Evolutionary conservation across 495 filamentous ascomycete genomes (phyloP), one percentile per base, ranked within the genome.

Genomic region (Thermochaetoides thermophila): DNA sequence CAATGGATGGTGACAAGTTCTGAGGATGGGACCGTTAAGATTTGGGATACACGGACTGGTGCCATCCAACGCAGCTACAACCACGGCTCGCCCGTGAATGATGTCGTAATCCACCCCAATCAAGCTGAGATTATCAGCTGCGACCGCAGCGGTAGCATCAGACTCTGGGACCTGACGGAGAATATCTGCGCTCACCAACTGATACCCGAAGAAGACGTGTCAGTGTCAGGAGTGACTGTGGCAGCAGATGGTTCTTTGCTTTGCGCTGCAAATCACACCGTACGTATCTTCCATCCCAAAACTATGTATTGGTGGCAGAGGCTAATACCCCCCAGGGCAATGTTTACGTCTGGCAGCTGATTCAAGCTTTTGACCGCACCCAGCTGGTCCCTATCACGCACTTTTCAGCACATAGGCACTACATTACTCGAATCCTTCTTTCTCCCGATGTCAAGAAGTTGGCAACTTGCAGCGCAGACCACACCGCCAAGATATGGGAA

Each of bases 1-100:
- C 96, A 96, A 59, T 97, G 89, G 89, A 95, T 97, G 85, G 87
- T 95, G n/a, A 97, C 89, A 3, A 89, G 82, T 57, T 91, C 83
- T 23, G 89, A 97, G 53, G 89, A 97, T 47, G 81, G 86, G 30
- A 92, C 85, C 6, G 87, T 97, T 42, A 96, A 95, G 65, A 92
- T 97, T 28, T 97, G 89, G 89, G 91, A 97, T 53, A 96, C 87
- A 5, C 69, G 91, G 16, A 79, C 68, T 5, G 91, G 84, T 14
- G 78, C 66, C 27, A 71, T 96, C 26, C 89, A 96, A 53, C 73
- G 89, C 13, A 93, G 87, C 57, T 97, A 97, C 52, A 72, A 67
- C 35, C 89, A 97, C 47, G 78, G 77, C 16, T 73, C 69, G 15
- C 69, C 91, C 0, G 89, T 91, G 26, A 97, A 94, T 52, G 89